phyloP scores from a whole-genome alignment of 2,329 filamentous ascomycete genomes.

The Lasiodiplodia hormozganensis region DNA sequence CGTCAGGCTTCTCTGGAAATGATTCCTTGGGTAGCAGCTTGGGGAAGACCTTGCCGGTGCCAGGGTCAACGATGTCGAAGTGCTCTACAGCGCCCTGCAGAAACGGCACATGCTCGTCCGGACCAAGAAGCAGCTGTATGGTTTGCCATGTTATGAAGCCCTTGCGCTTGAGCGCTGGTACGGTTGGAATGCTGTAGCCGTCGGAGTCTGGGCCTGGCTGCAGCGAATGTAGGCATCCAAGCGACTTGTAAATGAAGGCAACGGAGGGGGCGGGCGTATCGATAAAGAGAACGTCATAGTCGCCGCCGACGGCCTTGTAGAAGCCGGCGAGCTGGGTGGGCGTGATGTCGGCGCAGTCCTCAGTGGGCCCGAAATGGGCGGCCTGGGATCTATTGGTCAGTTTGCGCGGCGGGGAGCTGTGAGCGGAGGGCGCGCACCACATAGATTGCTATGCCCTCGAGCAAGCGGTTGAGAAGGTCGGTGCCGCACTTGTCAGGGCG shows the following conservation, averaged over 20 bases:
- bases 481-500: conserved; percentile 60
- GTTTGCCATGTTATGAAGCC: conserved; percentile 96
- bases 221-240: conserved; percentile 88
- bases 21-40: conserved; percentile 69
- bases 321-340: conserved; percentile 56
- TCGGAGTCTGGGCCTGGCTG: conserved; percentile 70
- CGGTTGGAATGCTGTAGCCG: conserved; percentile 75
- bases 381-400: conserved; percentile 39
- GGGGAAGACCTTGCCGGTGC: conserved; percentile 64
- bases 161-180: conserved; percentile 81
- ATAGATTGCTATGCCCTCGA: conserved; percentile 54
- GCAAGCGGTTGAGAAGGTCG: conserved; percentile 53
- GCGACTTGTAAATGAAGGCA: conserved; percentile 89
- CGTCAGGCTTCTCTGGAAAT: conserved; percentile 76
- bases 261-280: conserved; percentile 75
- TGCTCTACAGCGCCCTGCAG: conserved; percentile 79
- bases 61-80: conserved; percentile 77
- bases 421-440: conserved; percentile 46
- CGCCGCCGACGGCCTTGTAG: conserved; percentile 55
- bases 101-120: conserved; percentile 85
- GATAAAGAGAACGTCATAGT: conserved; percentile 72
- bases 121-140: conserved; percentile 85
- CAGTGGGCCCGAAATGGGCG: conserved; percentile 50
- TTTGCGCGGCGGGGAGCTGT: background rate
- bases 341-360: conserved; percentile 55